Conservation (phyloP, 352 stramenopile genomes). For the Elongisporangium senticosum region DNA sequence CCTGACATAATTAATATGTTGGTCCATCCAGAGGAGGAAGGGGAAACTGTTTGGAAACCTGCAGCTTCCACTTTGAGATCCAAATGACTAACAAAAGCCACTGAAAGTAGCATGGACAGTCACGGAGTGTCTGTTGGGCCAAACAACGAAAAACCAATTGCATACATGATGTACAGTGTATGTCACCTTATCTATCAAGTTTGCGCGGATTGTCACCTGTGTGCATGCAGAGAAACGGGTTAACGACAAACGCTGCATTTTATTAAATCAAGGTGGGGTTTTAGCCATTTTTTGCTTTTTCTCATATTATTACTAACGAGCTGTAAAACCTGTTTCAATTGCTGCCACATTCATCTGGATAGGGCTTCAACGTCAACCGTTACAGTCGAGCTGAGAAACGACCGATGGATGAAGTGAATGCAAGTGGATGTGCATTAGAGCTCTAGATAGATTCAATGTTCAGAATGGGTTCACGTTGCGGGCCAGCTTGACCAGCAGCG, state of each 20-base stretch:
- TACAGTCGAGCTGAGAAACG: background rate
- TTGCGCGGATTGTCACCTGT: background rate
- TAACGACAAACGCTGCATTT: background rate
- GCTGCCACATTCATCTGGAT: no score
- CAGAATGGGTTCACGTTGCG: slow-evolving; percentile 65
- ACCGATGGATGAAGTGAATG: background rate
- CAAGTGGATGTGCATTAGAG: background rate
- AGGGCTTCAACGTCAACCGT: background rate
- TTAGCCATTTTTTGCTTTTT: background rate
- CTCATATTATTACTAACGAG: background rate
- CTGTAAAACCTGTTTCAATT: no score
- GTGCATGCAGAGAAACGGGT: background rate
- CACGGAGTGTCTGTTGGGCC: no score
- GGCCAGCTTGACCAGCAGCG: slow-evolving; percentile 36
- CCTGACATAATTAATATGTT: background rate
- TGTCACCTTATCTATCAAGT: background rate
- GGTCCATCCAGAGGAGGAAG: background rate
- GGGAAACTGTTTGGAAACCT: background rate
- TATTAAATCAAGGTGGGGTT: background rate
- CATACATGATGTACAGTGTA: background rate
- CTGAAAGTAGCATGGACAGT: background rate
- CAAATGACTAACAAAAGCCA: background rate
- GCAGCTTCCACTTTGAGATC: background rate
- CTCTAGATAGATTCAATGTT: background rate
- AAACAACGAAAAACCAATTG: no score